Evolutionary conservation across 257 asterid species (phyloP).

Genomic region (Petunia axillaris): DNA sequence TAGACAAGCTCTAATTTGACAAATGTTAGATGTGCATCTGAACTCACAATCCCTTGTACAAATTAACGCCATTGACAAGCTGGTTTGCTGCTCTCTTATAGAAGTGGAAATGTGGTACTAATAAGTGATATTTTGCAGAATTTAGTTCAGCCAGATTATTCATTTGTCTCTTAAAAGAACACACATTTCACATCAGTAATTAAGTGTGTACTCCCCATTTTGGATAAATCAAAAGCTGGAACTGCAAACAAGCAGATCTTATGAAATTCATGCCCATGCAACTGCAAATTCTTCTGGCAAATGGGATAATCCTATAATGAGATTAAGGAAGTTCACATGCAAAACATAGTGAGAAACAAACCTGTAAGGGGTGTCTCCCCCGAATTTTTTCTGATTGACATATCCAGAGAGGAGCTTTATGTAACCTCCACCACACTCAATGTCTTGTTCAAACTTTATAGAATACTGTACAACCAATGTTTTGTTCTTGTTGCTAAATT

Average conservation of each 20-base stretch:
- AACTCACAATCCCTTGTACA: not conserved
- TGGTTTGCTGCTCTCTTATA: not conserved
- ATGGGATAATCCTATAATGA: not conserved
- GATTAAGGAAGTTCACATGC: not conserved
- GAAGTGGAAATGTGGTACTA: not conserved
- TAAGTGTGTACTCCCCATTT: not conserved
- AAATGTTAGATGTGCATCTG: not conserved
- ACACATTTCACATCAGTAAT: not conserved
- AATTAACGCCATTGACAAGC: not conserved
- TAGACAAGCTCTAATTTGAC: not conserved
- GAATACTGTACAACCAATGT: constrained; percentile 91
- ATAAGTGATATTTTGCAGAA: not conserved
- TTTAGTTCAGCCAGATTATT: not conserved
- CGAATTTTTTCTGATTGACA: constrained; percentile 94
- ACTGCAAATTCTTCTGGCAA: not conserved
- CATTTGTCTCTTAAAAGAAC: not conserved
- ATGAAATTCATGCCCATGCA: not conserved
- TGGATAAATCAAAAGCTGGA: not conserved
- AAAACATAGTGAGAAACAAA: constrained; percentile 26
- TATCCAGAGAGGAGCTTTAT: constrained; percentile 90
- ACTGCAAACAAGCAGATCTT: not conserved
- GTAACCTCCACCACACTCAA: constrained; percentile 98
- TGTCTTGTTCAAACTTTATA: constrained; percentile 88
- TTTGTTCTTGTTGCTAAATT: constrained; percentile 87
- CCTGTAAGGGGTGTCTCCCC: constrained; percentile 99